Percentiles rank a stretch among this genome's conserved stretches.
These are phyloP conservation scores for Buxus sempervirens DNA, from an alignment of 164 flowering plant genomes.

Conservation along the genomic window DNA sequence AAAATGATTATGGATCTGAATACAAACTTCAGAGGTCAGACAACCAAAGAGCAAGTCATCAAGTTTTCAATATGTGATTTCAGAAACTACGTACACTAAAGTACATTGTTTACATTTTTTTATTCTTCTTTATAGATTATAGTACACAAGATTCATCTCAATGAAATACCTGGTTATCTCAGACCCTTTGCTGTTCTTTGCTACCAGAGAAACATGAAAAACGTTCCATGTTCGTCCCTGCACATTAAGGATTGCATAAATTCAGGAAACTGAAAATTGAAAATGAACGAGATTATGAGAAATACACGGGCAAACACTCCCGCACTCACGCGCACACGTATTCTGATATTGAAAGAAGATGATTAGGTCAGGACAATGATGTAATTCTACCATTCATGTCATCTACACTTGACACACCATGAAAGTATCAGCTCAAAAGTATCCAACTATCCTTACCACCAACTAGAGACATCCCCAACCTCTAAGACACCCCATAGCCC, in stretches of 20 bases:
- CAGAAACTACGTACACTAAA: too few species aligned
- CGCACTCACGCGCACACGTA: too few species aligned
- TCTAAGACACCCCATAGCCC: not conserved
- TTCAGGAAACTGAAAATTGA: too few species aligned
- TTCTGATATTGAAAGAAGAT: not conserved
- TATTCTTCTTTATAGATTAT: not conserved
- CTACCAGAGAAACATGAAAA: too few species aligned
- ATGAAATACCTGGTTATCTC: not conserved
- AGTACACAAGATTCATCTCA: not conserved
- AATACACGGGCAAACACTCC: too few species aligned
- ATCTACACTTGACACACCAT: not conserved
- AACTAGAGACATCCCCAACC: not conserved
- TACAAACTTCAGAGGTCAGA: too few species aligned
- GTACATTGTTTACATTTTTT: not conserved
- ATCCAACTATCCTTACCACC: not conserved
- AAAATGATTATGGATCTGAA: too few species aligned
- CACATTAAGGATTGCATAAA: not conserved
- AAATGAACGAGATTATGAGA: not conserved
- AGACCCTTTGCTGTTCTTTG: not conserved
- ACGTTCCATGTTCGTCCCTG: not conserved
- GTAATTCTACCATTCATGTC: not conserved
- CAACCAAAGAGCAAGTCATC: too few species aligned
- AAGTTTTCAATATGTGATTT: too few species aligned
- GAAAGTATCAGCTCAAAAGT: not conserved
- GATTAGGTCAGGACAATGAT: not conserved